Percentiles rank a stretch among this genome's conserved stretches.
These are phyloP conservation scores for Blepharisma japonicum DNA, from an alignment of 73 alveolate genomes.

Conservation along the genomic window DNA sequence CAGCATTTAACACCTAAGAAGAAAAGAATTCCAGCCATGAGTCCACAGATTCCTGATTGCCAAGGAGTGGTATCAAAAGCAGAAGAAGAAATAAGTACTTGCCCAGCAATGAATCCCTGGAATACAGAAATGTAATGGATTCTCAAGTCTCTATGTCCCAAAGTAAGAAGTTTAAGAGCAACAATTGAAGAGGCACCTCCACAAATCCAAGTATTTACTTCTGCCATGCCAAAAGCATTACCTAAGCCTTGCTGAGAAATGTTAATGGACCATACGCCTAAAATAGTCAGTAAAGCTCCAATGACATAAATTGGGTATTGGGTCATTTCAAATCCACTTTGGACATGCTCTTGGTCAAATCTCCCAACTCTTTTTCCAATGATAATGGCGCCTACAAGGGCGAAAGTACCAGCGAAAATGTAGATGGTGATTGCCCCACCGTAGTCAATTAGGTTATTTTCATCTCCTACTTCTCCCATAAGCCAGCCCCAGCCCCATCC, in stretches of 20 bases:
- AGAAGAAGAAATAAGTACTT: background rate
- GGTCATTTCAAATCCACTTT: background rate
- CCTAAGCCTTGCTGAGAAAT: background rate
- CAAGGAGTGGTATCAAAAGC: conserved; percentile 20
- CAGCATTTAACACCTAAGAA: background rate
- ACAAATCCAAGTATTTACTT: conserved; percentile 19
- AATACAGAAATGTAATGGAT: conserved; percentile 9
- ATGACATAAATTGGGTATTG: background rate
- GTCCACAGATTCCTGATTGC: conserved; percentile 24
- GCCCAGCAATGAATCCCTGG: conserved; percentile 25
- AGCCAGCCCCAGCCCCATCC: conserved; percentile 29
- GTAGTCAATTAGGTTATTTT: background rate
- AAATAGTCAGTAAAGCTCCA: conserved; percentile 1
- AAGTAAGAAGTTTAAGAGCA: background rate
- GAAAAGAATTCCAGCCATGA: background rate
- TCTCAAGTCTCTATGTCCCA: background rate
- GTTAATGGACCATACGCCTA: background rate
- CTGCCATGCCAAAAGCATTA: background rate
- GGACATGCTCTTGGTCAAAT: background rate
- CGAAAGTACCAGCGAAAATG: conserved; percentile 21
- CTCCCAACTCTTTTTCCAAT: conserved; percentile 13
- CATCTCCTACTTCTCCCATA: background rate
- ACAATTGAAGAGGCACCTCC: background rate
- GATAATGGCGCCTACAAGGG: background rate
- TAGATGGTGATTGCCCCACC: conserved; percentile 19